Conservation (phyloP, 768 basidiomycete species). For the Suillus subluteus region DNA sequence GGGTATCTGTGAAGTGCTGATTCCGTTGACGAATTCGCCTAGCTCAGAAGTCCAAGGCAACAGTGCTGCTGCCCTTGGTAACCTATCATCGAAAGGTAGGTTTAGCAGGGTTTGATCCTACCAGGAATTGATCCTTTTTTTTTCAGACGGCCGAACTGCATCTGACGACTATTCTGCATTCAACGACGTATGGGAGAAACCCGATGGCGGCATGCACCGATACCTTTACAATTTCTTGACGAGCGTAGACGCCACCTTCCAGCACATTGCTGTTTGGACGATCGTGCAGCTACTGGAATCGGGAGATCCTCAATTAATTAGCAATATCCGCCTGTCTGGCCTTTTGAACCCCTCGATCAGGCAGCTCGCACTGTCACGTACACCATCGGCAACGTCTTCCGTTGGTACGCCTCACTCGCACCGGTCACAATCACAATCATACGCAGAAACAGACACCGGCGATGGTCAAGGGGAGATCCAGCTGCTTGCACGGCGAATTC, state of each 20-base stretch:
- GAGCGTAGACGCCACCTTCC: constrained; percentile 95
- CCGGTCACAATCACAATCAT: constrained; percentile 68
- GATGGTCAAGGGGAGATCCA: constrained; percentile 90
- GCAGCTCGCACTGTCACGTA: constrained; percentile 73
- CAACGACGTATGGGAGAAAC: constrained; percentile 97
- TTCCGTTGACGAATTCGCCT: constrained; percentile 93
- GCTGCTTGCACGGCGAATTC: constrained; percentile 78
- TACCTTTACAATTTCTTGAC: constrained; percentile 94
- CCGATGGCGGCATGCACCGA: constrained; percentile 94
- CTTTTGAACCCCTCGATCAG: constrained; percentile 87
- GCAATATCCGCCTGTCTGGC: constrained; percentile 85
- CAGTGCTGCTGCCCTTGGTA: constrained; percentile 96
- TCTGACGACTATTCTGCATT: constrained; percentile 95
- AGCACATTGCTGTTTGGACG: constrained; percentile 99
- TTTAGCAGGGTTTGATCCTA: constrained; percentile 2
- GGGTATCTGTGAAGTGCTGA: constrained; percentile 97
- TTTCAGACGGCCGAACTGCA: constrained; percentile 69
- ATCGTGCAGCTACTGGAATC: constrained; percentile 97
- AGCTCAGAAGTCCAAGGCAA: constrained; percentile 99
- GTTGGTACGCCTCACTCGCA: constrained; percentile 76
- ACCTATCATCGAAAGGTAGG: constrained; percentile 93
- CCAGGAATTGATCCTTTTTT: not conserved
- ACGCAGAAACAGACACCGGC: constrained; percentile 81
- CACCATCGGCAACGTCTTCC: constrained; percentile 72
- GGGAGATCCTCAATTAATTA: constrained; percentile 89